Percentiles rank a stretch among this genome's conserved stretches.
These are phyloP conservation scores for Dactylorhiza incarnata DNA, from an alignment of 106 monocot species.

Conservation along the genomic window DNA sequence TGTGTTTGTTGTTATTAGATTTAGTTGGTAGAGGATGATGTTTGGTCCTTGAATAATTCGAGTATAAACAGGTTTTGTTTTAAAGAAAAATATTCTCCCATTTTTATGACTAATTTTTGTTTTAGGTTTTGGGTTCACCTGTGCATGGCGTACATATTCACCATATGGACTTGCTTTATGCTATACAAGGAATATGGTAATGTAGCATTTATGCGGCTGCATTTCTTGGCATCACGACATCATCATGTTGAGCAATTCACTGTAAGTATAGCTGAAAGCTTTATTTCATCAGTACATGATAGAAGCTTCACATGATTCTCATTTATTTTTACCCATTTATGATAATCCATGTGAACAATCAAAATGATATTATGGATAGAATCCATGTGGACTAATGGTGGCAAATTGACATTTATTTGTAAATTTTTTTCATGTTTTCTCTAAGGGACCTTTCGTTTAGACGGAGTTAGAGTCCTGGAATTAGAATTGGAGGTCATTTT, in stretches of 20 bases:
- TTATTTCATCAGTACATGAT: background rate
- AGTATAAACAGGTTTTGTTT: background rate
- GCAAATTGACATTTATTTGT: background rate
- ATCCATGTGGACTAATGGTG: background rate
- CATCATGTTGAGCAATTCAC: conserved; percentile 88
- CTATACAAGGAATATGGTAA: conserved; percentile 79
- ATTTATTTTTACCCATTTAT: background rate
- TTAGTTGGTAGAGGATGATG: conserved; percentile 1
- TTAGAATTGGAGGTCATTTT: too few relatives aligned
- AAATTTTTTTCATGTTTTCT: background rate
- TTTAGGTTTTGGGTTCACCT: too few relatives aligned
- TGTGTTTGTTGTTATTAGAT: background rate
- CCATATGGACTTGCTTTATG: too few relatives aligned
- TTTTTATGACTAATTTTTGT: conserved; percentile 8
- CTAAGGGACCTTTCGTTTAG: too few relatives aligned
- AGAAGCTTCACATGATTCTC: background rate
- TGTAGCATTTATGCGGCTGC: conserved; percentile 77
- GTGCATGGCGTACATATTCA: too few relatives aligned
- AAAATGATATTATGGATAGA: background rate
- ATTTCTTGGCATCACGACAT: conserved; percentile 76
- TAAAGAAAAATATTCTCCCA: background rate
- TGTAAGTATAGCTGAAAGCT: conserved; percentile 30
- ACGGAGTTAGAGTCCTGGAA: too few relatives aligned
- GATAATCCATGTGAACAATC: background rate
- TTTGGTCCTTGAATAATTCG: background rate